Conservation (phyloP, 2,329 filamentous ascomycete species). For the Verticillium dahliae region DNA sequence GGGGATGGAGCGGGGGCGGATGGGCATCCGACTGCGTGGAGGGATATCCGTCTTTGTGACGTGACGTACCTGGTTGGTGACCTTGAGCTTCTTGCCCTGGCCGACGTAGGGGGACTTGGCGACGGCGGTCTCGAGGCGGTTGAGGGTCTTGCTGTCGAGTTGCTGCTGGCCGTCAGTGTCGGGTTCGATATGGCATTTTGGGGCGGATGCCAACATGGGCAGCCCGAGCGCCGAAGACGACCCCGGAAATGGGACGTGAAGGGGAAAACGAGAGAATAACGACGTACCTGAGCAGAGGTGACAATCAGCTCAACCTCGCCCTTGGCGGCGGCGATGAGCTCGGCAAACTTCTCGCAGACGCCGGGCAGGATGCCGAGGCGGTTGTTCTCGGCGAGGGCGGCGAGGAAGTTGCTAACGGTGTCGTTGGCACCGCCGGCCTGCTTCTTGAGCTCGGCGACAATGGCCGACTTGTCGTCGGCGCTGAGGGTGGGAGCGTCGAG, state of each 20-base stretch:
- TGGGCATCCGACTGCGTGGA: no score
- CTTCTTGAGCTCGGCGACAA: constrained; percentile 85
- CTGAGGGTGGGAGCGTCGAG: constrained; percentile 75
- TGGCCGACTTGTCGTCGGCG: constrained; percentile 72
- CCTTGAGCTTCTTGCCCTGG: constrained; percentile 96
- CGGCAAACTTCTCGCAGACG: constrained; percentile 79
- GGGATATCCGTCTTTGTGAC: no score
- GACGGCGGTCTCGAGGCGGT: constrained; percentile 79
- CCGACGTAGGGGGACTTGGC: constrained; percentile 83
- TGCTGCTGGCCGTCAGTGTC: constrained; percentile 41
- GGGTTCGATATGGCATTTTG: no score
- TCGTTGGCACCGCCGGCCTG: constrained; percentile 67
- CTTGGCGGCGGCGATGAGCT: constrained; percentile 79
- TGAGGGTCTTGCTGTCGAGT: constrained; percentile 81
- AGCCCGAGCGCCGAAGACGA: no score
- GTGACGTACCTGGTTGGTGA: constrained; percentile 69
- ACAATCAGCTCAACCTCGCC: constrained; percentile 93
- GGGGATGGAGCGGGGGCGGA: not conserved
- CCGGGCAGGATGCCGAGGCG: constrained; percentile 74
- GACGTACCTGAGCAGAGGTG: constrained; percentile 78
- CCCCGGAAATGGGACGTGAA: not conserved
- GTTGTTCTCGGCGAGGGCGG: constrained; percentile 93
- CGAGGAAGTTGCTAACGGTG: constrained; percentile 90
- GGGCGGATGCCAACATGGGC: not conserved
- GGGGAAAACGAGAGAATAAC: not conserved